Evolutionary conservation across 768 basidiomycete species (phyloP), one percentile per base, ranked within the genome.

Genomic region (Cantharellus cinnabarinus): DNA sequence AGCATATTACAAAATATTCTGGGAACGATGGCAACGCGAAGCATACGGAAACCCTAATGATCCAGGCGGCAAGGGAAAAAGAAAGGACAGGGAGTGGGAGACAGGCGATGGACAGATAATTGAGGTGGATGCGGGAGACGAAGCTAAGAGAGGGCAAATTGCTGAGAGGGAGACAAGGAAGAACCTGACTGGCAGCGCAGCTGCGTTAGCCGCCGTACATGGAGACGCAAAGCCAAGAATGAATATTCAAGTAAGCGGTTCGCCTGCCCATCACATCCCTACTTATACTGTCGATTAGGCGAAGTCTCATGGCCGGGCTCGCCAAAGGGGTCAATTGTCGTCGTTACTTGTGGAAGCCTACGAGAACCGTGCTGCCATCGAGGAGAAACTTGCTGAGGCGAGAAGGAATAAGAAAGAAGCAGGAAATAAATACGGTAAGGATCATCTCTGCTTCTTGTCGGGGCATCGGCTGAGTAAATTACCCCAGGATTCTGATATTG

Each of bases 351-450:
- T 79, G 44, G 85, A 90, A 59, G 89, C 89, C 0, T 89, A 88
- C 66, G 70, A 80, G 66, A 90, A 90, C 65, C 79, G 88, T 40
- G 88, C 88, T 58, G 80, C 77, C 0, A 65, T 91, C 62, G 89
- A 91, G 67, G 87, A 89, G 61, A 80, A 71, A 71, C 87, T 90
- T 63, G 88, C 89, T 0, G 80, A 88, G 68, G 87, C 82, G 2
- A 76, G 81, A 62, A 74, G 84, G 62, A 90, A 90, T 65, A 76
- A 87, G 62, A 90, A 90, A 68, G 85, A 89, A 66, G 87, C 89
- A 0, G 89, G 89, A 5, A 89, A 87, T 70, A 91, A 90, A 76
- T 90, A 91, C 64, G 89, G 89, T 62, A 50, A 48, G 44, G 10
- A 10, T 48, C 44, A 29, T 29, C 20, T 29, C 20, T 29, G 20